Evolutionary conservation across 352 stramenopile species (phyloP).

Genomic region (Phytophthora hybrid): DNA sequence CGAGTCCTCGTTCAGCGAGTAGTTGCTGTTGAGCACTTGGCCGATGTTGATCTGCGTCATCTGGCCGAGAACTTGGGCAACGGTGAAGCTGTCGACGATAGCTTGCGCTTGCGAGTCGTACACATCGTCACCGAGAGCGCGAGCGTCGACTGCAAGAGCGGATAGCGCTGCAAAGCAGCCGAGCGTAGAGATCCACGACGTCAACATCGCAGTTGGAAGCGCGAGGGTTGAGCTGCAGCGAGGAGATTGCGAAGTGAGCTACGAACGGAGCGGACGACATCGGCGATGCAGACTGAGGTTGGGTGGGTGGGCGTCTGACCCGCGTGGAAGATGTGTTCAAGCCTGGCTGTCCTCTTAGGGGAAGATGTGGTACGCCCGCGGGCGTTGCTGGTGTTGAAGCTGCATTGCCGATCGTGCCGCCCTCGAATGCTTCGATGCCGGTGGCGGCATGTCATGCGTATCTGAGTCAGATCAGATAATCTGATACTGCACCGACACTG

Average conservation of each 20-base stretch:
- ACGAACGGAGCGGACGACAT: neutral
- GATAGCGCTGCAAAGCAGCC: conserved; percentile 39
- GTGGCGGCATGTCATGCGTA: neutral
- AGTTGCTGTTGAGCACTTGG: conserved; percentile 70
- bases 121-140: conserved; percentile 34
- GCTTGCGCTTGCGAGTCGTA: conserved; percentile 51
- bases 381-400: conserved; percentile 15
- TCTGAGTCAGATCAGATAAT: neutral
- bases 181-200: conserved; percentile 43
- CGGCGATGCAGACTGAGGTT: neutral
- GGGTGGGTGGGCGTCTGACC: conserved; percentile 4
- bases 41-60: conserved; percentile 92
- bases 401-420: neutral
- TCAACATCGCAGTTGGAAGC: conserved; percentile 42
- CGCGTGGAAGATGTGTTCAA: neutral
- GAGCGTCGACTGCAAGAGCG: conserved; percentile 6
- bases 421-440: neutral
- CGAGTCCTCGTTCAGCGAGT: conserved; percentile 63
- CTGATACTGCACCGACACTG: too few species aligned
- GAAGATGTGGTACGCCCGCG: conserved; percentile 27
- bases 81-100: conserved; percentile 63
- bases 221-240: conserved; percentile 9
- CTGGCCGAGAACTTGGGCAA: conserved; percentile 79
- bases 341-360: conserved; percentile 17
- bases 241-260: conserved; percentile 45